Percentiles rank a stretch among this genome's conserved stretches.
These are phyloP conservation scores for Miamiensis avidus DNA, from an alignment of 169 alveolate species.

Conservation along the genomic window DNA sequence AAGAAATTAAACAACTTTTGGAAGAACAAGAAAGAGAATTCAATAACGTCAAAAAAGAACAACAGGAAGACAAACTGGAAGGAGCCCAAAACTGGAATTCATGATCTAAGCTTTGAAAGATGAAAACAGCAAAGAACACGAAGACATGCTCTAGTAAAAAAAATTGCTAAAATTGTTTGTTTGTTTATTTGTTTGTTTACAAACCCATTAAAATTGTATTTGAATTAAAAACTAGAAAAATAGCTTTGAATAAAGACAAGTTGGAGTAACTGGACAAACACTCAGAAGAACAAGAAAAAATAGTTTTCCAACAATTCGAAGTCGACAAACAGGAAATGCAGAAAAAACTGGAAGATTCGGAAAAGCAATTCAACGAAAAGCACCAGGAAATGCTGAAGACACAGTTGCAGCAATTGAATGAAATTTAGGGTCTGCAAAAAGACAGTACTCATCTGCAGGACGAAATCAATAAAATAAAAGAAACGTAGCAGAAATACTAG, in stretches of 20 bases:
- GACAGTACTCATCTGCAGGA: background rate
- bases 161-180: too few relatives aligned
- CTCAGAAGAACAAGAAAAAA: background rate
- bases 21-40: background rate
- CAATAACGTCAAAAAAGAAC: background rate
- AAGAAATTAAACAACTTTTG: background rate
- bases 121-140: background rate
- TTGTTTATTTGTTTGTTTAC: too few relatives aligned
- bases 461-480: background rate
- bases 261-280: background rate
- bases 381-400: background rate
- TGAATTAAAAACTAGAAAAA: too few relatives aligned
- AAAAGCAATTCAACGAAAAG: background rate
- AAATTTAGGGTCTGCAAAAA: too few relatives aligned
- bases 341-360: background rate
- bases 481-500: background rate
- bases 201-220: too few relatives aligned
- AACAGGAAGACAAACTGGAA: too few relatives aligned
- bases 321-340: background rate
- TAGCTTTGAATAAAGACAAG: background rate
- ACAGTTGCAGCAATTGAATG: background rate
- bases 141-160: background rate
- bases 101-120: background rate
- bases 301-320: background rate
- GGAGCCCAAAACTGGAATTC: background rate